These are phyloP conservation scores for Russula abietina DNA, from an alignment of 768 basidiomycete species.

Conservation along the genomic window DNA sequence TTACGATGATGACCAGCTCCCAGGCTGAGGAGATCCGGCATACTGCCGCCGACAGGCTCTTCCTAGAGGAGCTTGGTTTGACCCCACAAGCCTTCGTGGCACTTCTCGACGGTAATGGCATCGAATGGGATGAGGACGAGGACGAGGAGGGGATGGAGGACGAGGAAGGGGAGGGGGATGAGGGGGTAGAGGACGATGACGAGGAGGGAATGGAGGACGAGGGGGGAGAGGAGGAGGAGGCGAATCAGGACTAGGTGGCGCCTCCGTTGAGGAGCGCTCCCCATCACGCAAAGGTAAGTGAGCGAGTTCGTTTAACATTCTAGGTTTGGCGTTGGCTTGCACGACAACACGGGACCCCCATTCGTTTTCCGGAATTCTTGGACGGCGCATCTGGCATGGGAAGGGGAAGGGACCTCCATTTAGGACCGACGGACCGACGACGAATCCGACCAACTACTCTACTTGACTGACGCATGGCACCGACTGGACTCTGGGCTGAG, in stretches of 20 bases:
- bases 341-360: neutral
- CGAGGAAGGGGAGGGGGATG: neutral
- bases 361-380: neutral
- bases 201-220: neutral
- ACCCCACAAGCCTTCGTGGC: neutral
- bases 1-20: neutral
- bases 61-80: constrained; percentile 21
- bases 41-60: constrained; percentile 25
- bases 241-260: neutral
- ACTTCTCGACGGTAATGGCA: constrained; percentile 7
- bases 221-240: neutral
- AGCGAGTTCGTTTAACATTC: neutral
- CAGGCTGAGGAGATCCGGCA: constrained; percentile 27
- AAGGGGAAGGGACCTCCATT: neutral
- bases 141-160: neutral
- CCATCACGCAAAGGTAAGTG: constrained; percentile 10
- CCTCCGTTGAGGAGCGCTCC: neutral
- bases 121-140: neutral
- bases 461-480: neutral
- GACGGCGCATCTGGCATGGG: constrained; percentile 1
- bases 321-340: constrained; percentile 1
- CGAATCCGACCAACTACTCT: neutral
- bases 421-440: neutral
- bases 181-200: neutral
- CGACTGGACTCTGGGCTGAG: neutral